Conservation (phyloP, 192 early-diverging fungal species). For the Coemansia sp. region DNA sequence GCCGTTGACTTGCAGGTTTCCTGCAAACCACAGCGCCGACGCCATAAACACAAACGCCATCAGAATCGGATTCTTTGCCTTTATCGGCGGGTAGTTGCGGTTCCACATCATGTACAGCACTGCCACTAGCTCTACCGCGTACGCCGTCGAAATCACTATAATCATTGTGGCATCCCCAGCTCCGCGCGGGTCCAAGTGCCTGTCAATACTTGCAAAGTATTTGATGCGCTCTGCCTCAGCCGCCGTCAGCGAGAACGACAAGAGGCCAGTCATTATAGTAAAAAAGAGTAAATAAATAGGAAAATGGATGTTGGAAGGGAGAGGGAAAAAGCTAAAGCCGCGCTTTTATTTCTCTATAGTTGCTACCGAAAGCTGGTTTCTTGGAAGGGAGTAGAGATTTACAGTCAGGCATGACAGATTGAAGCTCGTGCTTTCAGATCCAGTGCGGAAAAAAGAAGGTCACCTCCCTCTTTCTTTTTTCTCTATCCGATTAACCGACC, state of each 20-base stretch:
- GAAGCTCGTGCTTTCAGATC: not conserved
- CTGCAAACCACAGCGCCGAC: constrained; percentile 45
- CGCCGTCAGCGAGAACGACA: constrained; percentile 24
- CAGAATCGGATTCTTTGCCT: constrained; percentile 49
- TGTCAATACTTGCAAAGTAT: not conserved
- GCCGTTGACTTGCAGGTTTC: constrained; percentile 48
- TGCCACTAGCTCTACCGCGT: constrained; percentile 25
- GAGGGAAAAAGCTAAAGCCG: too few species aligned
- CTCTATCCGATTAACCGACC: not conserved
- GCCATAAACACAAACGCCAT: constrained; percentile 34
- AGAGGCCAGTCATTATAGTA: not conserved
- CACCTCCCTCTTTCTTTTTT: not conserved
- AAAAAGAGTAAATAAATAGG: not conserved
- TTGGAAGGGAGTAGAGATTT: not conserved
- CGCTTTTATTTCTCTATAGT: too few species aligned
- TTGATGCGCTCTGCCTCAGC: constrained; percentile 18
- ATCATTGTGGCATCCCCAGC: constrained; percentile 15
- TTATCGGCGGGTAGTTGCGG: constrained; percentile 51
- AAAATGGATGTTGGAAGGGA: too few species aligned
- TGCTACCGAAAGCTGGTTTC: not conserved
- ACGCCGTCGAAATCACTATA: not conserved
- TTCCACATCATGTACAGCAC: constrained; percentile 36
- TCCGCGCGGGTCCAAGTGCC: constrained; percentile 31
- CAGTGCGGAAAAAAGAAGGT: not conserved
- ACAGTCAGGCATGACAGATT: not conserved